Evolutionary conservation across 179 eudicot genomes (phyloP), one percentile per base, ranked within the genome.

Genomic region (Spergularia azorica): DNA sequence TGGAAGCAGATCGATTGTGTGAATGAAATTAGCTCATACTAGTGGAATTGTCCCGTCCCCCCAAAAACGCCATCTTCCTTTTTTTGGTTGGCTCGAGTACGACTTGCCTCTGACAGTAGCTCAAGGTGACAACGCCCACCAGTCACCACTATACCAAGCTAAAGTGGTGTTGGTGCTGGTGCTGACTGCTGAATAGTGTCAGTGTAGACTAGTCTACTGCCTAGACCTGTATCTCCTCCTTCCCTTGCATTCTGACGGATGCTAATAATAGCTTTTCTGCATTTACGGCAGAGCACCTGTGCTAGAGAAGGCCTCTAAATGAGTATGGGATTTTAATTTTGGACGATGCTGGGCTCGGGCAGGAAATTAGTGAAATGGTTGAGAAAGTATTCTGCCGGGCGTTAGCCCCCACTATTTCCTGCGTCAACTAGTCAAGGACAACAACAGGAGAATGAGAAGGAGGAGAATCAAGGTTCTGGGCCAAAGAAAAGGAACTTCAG

Each of bases 231-330:
- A 18, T 43, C n/a, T n/a, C n/a, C 21, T 20, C 20, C 3, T 54
- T 16, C 48, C 63, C 57, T 16, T 65, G 36, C 61, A 14, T 54
- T 43, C 9, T 60, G 38, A n/a, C 59, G n/a, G 17, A 48, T 6
- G 21, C 61, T 12, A n/a, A 51, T 18, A 17, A 52, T 39, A 12
- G 12, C 1, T 9, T 13, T 57, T 7, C 57, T 36, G 36, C 17
- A 13, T 76, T 70, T 71, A 76, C 66, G 81, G 82, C 91, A 95
- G 97, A 76, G 85, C 83, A 36, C 91, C 97, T 20, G 99, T 91
- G 80, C 97, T 95, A 70, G 99, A 95, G 87, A 93, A 90, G 86
- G 99, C 97, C 65, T 93, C 99, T 46, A 93, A 87, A 81, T 89
- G 94, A 61, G 98, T 95, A 41, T 95, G 98, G 99, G 98, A 95